phyloP scores from a whole-genome alignment of 495 filamentous ascomycete genomes.

The Aspergillus haitiensis region DNA sequence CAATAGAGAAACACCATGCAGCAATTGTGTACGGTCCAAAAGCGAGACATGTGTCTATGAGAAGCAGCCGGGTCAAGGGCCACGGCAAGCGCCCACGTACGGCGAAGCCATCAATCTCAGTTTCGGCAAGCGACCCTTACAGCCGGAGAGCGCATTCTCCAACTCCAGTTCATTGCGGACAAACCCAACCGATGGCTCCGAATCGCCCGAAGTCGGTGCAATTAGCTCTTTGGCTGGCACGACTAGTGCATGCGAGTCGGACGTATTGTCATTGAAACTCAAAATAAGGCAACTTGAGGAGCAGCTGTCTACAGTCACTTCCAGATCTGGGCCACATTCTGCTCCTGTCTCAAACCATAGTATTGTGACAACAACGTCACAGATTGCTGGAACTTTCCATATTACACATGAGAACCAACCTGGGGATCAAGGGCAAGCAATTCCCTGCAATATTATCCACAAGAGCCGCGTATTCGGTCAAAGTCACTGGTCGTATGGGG shows the following conservation, averaged over 20 bases:
- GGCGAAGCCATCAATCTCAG: conserved; percentile 1
- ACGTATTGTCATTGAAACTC: conserved; percentile 39
- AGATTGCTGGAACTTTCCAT: conserved; percentile 32
- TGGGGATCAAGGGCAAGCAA: conserved; percentile 21
- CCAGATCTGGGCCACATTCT: conserved; percentile 1
- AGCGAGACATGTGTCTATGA: conserved; percentile 46
- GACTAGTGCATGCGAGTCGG: conserved; percentile 31
- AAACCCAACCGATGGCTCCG: conserved; percentile 9
- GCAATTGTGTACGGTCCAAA: conserved; percentile 50
- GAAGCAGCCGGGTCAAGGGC: conserved; percentile 16
- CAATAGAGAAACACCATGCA: conserved; percentile 51
- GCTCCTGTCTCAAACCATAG: conserved; percentile 23
- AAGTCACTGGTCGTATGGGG: conserved; percentile 54
- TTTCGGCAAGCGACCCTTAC: background rate
- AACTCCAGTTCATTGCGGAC: background rate
- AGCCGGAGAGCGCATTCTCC: background rate
- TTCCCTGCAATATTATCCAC: conserved; percentile 46
- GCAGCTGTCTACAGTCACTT: conserved; percentile 35
- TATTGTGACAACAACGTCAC: conserved; percentile 30
- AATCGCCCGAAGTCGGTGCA: conserved; percentile 10
- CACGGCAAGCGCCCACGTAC: conserved; percentile 17
- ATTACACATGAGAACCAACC: conserved; percentile 27
- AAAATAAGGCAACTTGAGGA: conserved; percentile 49
- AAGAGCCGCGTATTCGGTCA: conserved; percentile 57
- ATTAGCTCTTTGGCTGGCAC: conserved; percentile 32